These are phyloP conservation scores for Tolypocladium sp. DNA, from an alignment of 2,329 filamentous ascomycete genomes.

Conservation along the genomic window DNA sequence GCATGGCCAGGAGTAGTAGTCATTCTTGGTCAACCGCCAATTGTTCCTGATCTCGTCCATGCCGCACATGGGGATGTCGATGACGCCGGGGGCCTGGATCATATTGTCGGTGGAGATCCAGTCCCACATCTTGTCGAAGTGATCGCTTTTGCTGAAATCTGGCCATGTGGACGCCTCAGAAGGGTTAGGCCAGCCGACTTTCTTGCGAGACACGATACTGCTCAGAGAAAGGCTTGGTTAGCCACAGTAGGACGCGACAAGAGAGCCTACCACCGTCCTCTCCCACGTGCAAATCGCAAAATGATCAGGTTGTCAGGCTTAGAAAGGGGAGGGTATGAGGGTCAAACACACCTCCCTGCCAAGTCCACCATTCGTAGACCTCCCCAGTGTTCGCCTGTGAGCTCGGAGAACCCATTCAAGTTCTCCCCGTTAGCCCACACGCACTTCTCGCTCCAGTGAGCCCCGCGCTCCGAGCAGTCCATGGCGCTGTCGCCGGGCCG, in stretches of 20 bases:
- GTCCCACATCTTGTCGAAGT: background rate
- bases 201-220: background rate
- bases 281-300: background rate
- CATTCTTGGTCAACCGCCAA: background rate
- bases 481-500: background rate
- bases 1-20: background rate
- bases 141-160: background rate
- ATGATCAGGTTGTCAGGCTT: too few species aligned
- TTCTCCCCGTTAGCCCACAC: background rate
- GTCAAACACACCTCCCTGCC: background rate
- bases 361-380: background rate
- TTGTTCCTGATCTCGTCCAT: background rate
- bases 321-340: background rate
- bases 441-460: background rate
- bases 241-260: background rate
- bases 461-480: background rate
- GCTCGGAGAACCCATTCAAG: background rate
- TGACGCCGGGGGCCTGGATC: background rate
- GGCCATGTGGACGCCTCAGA: background rate
- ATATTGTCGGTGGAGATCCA: background rate
- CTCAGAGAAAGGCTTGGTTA: background rate
- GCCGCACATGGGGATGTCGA: background rate
- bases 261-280: background rate
- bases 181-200: background rate
- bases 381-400: background rate